phyloP scores from a whole-genome alignment of 768 basidiomycete genomes.

The Boletus coccyginus region DNA sequence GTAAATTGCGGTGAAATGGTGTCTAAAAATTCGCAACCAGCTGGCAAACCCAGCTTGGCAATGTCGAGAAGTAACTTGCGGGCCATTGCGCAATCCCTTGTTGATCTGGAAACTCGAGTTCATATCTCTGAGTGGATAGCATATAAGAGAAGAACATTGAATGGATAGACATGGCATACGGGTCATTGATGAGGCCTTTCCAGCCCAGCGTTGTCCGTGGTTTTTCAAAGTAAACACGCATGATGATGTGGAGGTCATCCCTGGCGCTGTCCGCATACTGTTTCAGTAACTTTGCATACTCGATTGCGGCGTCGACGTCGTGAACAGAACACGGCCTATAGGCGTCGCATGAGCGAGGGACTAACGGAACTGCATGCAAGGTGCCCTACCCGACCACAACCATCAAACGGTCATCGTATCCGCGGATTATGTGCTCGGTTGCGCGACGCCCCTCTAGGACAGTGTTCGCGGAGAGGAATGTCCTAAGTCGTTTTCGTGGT shows the following conservation, averaged over 20 bases:
- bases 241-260: constrained; percentile 89
- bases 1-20: constrained; percentile 83
- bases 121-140: constrained; percentile 48
- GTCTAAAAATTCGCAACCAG: constrained; percentile 95
- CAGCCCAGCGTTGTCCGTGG: constrained; percentile 95
- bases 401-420: constrained; percentile 28
- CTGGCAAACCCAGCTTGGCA: constrained; percentile 86
- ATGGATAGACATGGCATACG: constrained; percentile 32
- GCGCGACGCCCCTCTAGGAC: constrained; percentile 81
- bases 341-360: constrained; percentile 5
- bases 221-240: constrained; percentile 99
- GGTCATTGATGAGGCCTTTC: constrained; percentile 99
- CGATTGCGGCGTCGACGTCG: constrained; percentile 78
- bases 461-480: constrained; percentile 79
- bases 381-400: constrained; percentile 80
- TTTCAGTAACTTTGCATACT: constrained; percentile 80
- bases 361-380: background rate
- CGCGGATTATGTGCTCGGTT: constrained; percentile 71
- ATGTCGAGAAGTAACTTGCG: constrained; percentile 85
- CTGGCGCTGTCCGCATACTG: constrained; percentile 66
- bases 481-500: constrained; percentile 40
- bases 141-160: background rate
- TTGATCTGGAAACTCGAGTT: constrained; percentile 95
- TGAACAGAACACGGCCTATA: constrained; percentile 92
- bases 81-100: constrained; percentile 86